Percentiles rank a stretch among this genome's conserved stretches.
Conservation (phyloP, 2,329 filamentous ascomycete species). For the Exophiala oligosperma region DNA sequence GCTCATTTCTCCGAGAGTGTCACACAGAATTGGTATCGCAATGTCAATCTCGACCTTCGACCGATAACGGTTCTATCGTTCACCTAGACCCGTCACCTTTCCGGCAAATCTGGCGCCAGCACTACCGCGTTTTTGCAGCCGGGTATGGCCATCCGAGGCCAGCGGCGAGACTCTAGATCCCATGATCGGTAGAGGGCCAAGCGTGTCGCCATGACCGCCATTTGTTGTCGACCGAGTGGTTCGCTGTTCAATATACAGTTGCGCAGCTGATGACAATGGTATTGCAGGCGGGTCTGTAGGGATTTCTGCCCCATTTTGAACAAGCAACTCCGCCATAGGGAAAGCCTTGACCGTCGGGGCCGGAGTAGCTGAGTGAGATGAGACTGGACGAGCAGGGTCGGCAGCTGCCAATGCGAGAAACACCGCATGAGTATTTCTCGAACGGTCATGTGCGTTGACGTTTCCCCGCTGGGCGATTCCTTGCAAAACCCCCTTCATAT, state of each 20-base stretch:
- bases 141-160: slow-evolving; percentile 52
- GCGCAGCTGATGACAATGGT: slow-evolving; percentile 76
- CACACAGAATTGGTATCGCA: slow-evolving; percentile 15
- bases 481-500: slow-evolving; percentile 90
- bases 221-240: slow-evolving; percentile 43
- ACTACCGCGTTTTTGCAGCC: slow-evolving; percentile 76
- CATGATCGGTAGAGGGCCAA: slow-evolving; percentile 62
- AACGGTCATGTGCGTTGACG: slow-evolving; percentile 82
- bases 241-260: slow-evolving; percentile 81
- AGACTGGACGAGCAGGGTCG: slow-evolving; percentile 75
- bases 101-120: slow-evolving; percentile 68
- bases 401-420: slow-evolving; percentile 90
- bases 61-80: slow-evolving; percentile 37
- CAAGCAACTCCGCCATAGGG: slow-evolving; percentile 82
- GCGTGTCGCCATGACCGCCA: slow-evolving; percentile 54
- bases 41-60: slow-evolving; percentile 10
- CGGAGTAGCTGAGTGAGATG: slow-evolving; percentile 39
- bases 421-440: slow-evolving; percentile 81
- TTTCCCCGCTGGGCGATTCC: slow-evolving; percentile 83
- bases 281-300: slow-evolving; percentile 75
- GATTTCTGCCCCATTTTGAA: slow-evolving; percentile 92
- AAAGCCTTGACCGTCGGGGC: slow-evolving; percentile 62
- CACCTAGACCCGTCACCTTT: slow-evolving; percentile 46
- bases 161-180: slow-evolving; percentile 22
- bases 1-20: slow-evolving; percentile 8